Percentiles rank a stretch among this genome's conserved stretches.
Evolutionary conservation across 2,329 filamentous ascomycete genomes (phyloP).

Genomic region (Verticillium nonalfalfae): DNA sequence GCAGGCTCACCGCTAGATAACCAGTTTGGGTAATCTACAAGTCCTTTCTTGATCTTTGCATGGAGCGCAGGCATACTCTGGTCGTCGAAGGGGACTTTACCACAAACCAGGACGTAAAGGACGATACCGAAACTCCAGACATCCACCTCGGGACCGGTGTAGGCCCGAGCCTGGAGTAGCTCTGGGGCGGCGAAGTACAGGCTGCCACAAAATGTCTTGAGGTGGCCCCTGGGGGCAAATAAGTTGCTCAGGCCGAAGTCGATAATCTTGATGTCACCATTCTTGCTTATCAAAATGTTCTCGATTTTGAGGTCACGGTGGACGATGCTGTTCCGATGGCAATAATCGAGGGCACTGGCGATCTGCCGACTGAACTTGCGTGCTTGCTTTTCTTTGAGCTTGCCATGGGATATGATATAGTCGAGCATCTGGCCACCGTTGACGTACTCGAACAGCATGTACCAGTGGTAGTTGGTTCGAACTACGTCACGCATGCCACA

Average conservation of each 20-base stretch:
- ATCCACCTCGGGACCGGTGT: slow-evolving; percentile 94
- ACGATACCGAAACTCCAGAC: slow-evolving; percentile 99
- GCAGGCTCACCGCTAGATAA: slow-evolving; percentile 69
- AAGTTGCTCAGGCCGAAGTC: slow-evolving; percentile 97
- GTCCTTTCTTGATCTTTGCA: slow-evolving; percentile 96
- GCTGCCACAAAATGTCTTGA: slow-evolving; percentile 97
- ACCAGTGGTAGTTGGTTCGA: slow-evolving; percentile 97
- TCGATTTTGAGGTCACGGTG: slow-evolving; percentile 98
- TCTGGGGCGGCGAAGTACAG: slow-evolving; percentile 97
- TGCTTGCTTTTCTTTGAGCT: slow-evolving; percentile 96
- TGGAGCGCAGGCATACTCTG: slow-evolving; percentile 98
- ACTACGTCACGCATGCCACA: slow-evolving; percentile 94
- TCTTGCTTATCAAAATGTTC: slow-evolving; percentile 98
- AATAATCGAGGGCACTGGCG: slow-evolving; percentile 93
- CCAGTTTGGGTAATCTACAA: slow-evolving; percentile 94
- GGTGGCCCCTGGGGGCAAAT: slow-evolving; percentile 75
- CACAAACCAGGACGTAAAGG: slow-evolving; percentile 92
- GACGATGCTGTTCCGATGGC: slow-evolving; percentile 95
- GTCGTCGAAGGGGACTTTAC: slow-evolving; percentile 97
- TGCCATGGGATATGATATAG: slow-evolving; percentile 97
- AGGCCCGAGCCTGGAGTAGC: slow-evolving; percentile 85
- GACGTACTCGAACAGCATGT: slow-evolving; percentile 99
- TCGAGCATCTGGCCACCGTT: slow-evolving; percentile 99
- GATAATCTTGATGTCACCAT: slow-evolving; percentile 98
- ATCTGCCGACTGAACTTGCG: slow-evolving; percentile 97